Evolutionary conservation across 495 filamentous ascomycete genomes (phyloP).

Genomic region (Penicillium malachiteum): DNA sequence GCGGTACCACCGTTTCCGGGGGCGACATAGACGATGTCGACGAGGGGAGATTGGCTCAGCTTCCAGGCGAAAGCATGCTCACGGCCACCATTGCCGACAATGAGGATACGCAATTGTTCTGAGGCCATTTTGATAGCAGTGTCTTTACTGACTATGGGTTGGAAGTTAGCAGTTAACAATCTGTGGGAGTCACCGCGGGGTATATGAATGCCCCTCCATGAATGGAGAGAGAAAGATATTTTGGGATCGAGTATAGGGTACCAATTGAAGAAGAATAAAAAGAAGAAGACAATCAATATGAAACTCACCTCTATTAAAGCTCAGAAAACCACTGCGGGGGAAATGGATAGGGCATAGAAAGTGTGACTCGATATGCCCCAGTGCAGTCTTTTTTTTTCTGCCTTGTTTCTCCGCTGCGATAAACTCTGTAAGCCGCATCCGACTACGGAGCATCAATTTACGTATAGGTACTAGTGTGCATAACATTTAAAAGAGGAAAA

Average conservation of each 20-base stretch:
- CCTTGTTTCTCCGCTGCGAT: conserved; percentile 23
- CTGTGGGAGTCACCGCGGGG: conserved; percentile 27
- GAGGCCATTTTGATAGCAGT: conserved; percentile 38
- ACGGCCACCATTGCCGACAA: conserved; percentile 89
- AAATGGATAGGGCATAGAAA: conserved; percentile 12
- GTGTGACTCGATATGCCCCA: conserved; percentile 9
- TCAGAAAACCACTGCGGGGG: conserved; percentile 29
- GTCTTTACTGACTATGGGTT: conserved; percentile 32
- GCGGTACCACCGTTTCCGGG: conserved; percentile 91
- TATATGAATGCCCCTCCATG: conserved; percentile 25
- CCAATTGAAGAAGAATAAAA: background rate
- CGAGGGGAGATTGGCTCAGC: conserved; percentile 71
- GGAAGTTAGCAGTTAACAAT: conserved; percentile 14
- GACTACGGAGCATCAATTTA: background rate
- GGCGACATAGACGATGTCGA: conserved; percentile 48
- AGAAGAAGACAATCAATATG: conserved; percentile 2
- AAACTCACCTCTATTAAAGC: conserved; percentile 31
- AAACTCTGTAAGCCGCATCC: conserved; percentile 4
- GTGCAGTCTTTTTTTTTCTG: conserved; percentile 29
- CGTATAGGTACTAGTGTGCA: background rate
- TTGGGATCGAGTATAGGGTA: background rate
- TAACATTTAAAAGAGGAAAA: background rate
- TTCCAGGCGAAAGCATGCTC: conserved; percentile 97
- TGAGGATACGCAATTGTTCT: conserved; percentile 62
- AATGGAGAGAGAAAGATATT: background rate